Conservation (phyloP, 352 stramenopile genomes). For the Chrysophaeum taylorii region DNA sequence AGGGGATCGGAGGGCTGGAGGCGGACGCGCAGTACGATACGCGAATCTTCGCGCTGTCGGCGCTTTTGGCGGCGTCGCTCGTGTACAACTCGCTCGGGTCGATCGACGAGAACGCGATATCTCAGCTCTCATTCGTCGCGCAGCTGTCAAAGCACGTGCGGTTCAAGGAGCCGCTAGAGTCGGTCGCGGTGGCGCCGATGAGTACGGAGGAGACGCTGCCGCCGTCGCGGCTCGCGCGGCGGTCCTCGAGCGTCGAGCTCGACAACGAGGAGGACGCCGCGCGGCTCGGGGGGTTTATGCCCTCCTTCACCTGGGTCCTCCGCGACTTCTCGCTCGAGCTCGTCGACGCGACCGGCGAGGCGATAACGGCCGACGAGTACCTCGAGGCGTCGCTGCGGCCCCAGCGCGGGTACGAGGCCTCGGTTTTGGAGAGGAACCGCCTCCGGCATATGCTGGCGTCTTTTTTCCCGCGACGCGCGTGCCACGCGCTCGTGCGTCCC, state of each 20-base stretch:
- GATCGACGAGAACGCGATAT: constrained; percentile 69
- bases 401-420: constrained; percentile 49
- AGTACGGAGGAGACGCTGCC: no score
- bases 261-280: constrained; percentile 43
- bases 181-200: no score
- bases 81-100: constrained; percentile 73
- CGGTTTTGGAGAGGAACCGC: constrained; percentile 65
- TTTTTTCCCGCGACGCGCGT: constrained; percentile 48
- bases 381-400: constrained; percentile 59
- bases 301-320: constrained; percentile 70
- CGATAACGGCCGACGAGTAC: constrained; percentile 64
- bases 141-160: constrained; percentile 67
- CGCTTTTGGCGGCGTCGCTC: constrained; percentile 63
- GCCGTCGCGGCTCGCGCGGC: no score
- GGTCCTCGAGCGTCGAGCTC: no score
- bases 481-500: constrained; percentile 62
- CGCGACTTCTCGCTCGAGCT: constrained; percentile 26
- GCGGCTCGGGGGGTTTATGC: constrained; percentile 58
- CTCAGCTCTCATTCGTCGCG: constrained; percentile 64
- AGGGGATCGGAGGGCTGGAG: constrained; percentile 65
- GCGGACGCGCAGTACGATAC: constrained; percentile 58
- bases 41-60: constrained; percentile 68
- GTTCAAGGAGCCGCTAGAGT: constrained; percentile 9
- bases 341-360: constrained; percentile 64
- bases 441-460: constrained; percentile 69